phyloP scores from a whole-genome alignment of 2,329 filamentous ascomycete species.

The Didymosphaeria variabile region DNA sequence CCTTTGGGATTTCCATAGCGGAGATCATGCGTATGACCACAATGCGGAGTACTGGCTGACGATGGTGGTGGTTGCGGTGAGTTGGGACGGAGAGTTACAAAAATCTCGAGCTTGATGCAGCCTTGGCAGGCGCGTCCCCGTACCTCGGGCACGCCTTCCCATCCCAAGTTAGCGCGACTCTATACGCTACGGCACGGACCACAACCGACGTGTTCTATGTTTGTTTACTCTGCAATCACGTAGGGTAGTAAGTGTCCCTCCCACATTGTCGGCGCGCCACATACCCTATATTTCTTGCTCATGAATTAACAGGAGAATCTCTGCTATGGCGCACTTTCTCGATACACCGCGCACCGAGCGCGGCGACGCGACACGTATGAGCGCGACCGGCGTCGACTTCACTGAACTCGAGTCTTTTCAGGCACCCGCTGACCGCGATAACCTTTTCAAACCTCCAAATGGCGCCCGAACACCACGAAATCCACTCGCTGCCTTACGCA shows the following conservation, averaged over 20 bases:
- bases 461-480: slow-evolving; percentile 76
- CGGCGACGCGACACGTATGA: slow-evolving; percentile 83
- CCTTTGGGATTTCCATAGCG: slow-evolving; percentile 50
- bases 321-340: slow-evolving; percentile 63
- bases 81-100: not conserved
- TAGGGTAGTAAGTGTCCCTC: slow-evolving; percentile 20
- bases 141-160: slow-evolving; percentile 23
- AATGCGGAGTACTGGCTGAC: not conserved
- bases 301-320: slow-evolving; percentile 37
- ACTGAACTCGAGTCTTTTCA: slow-evolving; percentile 84
- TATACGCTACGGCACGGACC: slow-evolving; percentile 19
- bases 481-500: slow-evolving; percentile 69
- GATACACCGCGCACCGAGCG: slow-evolving; percentile 87
- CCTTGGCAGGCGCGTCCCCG: slow-evolving; percentile 12
- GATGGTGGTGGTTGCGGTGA: not conserved
- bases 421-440: slow-evolving; percentile 74
- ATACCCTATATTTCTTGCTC: slow-evolving; percentile 33
- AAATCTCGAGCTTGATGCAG: not conserved
- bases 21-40: not conserved
- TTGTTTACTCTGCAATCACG: slow-evolving; percentile 9
- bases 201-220: slow-evolving; percentile 13
- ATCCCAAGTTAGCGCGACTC: slow-evolving; percentile 22
- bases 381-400: slow-evolving; percentile 73
- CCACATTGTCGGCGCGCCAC: slow-evolving; percentile 15
- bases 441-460: slow-evolving; percentile 78